phyloP scores from a whole-genome alignment of 2,329 filamentous ascomycete genomes.

The Diaporthe helianthi region DNA sequence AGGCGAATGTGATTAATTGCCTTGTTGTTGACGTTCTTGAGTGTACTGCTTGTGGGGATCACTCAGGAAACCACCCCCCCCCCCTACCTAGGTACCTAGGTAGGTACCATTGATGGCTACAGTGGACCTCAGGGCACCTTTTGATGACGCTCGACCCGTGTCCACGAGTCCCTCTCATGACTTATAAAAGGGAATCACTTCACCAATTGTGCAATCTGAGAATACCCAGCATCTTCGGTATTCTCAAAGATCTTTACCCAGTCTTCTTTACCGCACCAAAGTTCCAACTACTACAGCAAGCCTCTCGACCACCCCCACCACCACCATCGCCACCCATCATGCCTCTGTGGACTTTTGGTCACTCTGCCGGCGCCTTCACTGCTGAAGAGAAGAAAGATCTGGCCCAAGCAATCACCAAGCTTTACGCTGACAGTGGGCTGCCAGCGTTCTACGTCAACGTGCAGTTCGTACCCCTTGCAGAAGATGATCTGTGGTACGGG shows the following conservation, averaged over 20 bases:
- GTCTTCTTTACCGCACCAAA: neutral
- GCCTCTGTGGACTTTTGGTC: constrained; percentile 15
- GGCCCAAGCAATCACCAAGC: constrained; percentile 10
- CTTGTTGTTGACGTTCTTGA: neutral
- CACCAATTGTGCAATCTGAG: too few relatives aligned
- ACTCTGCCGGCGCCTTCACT: constrained; percentile 15
- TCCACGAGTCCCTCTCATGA: neutral
- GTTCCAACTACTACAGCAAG: too few relatives aligned
- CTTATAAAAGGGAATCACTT: neutral
- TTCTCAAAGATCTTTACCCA: neutral
- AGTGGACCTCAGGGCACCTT: too few relatives aligned
- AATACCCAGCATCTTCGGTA: neutral
- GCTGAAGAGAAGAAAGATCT: neutral
- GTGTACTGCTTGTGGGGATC: neutral
- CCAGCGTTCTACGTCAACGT: constrained; percentile 9
- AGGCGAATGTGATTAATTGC: neutral
- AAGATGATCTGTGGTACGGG: neutral
- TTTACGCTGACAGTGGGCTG: neutral
- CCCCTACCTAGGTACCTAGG: too few relatives aligned
- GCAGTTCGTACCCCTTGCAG: neutral
- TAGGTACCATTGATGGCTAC: too few relatives aligned
- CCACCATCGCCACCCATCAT: neutral
- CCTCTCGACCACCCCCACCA: neutral
- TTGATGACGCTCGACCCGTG: neutral
- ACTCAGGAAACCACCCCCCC: neutral